Evolutionary conservation across 805 yeast species (phyloP), one percentile per base, ranked within the genome.

Genomic region (Hanseniaspora opuntiae): DNA sequence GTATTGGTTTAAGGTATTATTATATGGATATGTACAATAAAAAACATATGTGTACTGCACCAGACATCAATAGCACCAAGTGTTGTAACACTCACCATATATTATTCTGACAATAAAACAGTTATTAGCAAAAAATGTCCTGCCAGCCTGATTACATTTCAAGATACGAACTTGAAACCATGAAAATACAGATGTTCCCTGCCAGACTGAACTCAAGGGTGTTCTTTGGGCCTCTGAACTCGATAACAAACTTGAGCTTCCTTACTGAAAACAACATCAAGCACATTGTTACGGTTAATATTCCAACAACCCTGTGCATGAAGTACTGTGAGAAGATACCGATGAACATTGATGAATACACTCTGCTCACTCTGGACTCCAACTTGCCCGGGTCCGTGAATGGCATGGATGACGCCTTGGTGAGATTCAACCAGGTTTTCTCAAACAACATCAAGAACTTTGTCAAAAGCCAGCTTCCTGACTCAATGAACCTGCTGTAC

Each of bases 181-280:
- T 55, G 44, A 45, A 47, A 36, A 52, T 54, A 37, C 62, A 70
- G n/a, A 60, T 65, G 39, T 53, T 63, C 38, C 74, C 78, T 3
- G 78, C 74, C 59, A 66, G 64, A 55, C 55, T 76, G 17, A 62
- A 70, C 10, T 67, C 68, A 19, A 63, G 68, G 45, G 61, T 75
- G 3, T 74, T 71, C 66, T 64, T 76, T 32, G 79, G 81, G 1
- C 77, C 79, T 1, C 57, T 73, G 53, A 65, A 72, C 48, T 65
- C 71, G 0, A 60, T 73, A n/a, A 64, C 70, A 1, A 71, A 73
- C 58, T 58, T 60, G 9, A 65, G 63, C 9, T 70, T 72, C 51
- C 58, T 76, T 10, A 52, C 56, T 19, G 58, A 62, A n/a, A 63
- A 71, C 53, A 71, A 72, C 56, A 70, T 75, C 56, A 66, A 62